These are phyloP conservation scores for Arctostaphylos glauca DNA, from an alignment of 148 eudicot genomes.

Conservation along the genomic window DNA sequence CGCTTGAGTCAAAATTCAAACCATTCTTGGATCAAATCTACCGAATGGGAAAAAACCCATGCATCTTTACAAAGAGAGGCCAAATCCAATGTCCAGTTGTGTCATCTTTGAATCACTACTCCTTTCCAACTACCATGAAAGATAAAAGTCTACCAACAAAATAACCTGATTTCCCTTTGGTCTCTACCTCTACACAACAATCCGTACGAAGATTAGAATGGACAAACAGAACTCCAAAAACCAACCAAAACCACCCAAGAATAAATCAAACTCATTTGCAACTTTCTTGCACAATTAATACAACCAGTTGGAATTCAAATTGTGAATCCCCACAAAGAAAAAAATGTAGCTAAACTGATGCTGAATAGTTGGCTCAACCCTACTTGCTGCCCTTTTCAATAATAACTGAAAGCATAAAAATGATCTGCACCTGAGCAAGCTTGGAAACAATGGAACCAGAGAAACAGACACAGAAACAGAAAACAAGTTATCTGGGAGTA, in stretches of 20 bases:
- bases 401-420: not conserved
- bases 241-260: not conserved
- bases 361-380: not conserved
- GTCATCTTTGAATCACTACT: not conserved
- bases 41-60: too few species aligned
- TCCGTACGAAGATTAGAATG: not conserved
- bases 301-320: not conserved
- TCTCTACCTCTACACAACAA: not conserved
- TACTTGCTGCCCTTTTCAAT: not conserved
- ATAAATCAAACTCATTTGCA: not conserved
- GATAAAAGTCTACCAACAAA: not conserved
- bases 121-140: not conserved
- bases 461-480: not conserved
- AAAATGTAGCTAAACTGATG: not conserved
- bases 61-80: too few species aligned
- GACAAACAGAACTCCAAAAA: not conserved
- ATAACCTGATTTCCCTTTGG: not conserved
- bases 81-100: not conserved
- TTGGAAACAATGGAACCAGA: constrained; percentile 6
- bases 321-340: not conserved
- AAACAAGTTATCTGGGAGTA: not conserved
- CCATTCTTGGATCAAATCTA: too few species aligned
- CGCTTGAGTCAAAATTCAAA: too few species aligned
- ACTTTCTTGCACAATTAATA: not conserved
- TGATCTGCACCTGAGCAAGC: not conserved